Base-by-base conservation (phyloP, 129 eudicot genomes). In the Artemisia tridentata region DNA sequence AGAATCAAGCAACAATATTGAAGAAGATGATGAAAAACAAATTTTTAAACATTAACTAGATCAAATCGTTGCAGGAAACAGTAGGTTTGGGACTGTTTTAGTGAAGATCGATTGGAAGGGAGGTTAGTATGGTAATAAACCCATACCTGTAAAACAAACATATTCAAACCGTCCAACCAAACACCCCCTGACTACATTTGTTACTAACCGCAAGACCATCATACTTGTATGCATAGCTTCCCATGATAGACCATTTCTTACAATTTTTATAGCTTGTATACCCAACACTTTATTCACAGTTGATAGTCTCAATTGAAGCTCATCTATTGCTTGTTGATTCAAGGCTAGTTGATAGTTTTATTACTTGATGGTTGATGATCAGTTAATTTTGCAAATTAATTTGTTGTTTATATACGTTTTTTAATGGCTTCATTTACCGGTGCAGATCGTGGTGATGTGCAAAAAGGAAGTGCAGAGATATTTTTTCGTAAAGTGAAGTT, bases 401-500 rank as follows among this genome's bases (percentile, higher is more conserved):
- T 7, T 41, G 31, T 10, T 16, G 25, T n/a, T 13, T 38, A 49
- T 15, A 58, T 48, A 9, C 8, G 5, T 14, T 61, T 38, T 15
- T 25, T 41, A 52, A 47, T 71, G 64, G 21, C 16, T 11, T 80
- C 48, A 56, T 23, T n/a, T 17, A 19, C 59, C 3, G 14, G 27
- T 82, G 80, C 91, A 92, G 98, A 92, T 72, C 96, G 98, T 7
- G 89, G 96, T 58, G 98, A 92, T 80, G 91, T 92, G 74, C 96
- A 82, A 65, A 88, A 92, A 78, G 95, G 96, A 69, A 92, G 95
- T 73, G 92, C 98, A 2, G 98, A 92, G 78, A 92, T 84, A 73
- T 92, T 92, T 81, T 92, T 92, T 69, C 98, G 96, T 21, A 92
- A 92, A 87, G 98, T 92, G 3, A 92, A 92, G 81, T 92, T 92